Conservation (phyloP, 495 filamentous ascomycete genomes). For the Tuber umbilicatum region DNA sequence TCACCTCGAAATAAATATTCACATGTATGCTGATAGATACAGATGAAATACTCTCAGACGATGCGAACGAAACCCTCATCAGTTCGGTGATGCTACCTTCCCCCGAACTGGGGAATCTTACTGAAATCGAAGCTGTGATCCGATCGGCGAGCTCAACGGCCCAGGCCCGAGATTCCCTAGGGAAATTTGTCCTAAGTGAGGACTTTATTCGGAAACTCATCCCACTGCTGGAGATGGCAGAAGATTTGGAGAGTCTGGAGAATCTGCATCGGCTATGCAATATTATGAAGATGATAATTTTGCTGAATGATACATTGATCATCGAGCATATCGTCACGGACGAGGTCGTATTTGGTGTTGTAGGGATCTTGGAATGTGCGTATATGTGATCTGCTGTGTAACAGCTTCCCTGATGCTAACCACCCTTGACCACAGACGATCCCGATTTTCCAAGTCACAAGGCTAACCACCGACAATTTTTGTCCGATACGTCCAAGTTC, state of each 20-base stretch:
- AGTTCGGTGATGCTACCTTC: constrained; percentile 65
- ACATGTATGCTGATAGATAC: constrained; percentile 12
- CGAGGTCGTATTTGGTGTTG: constrained; percentile 80
- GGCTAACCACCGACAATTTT: constrained; percentile 91
- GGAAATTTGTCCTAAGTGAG: constrained; percentile 74
- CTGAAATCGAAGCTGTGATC: constrained; percentile 75
- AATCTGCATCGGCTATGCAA: constrained; percentile 91
- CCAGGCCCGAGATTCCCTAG: constrained; percentile 75
- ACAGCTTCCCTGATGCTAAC: constrained; percentile 19
- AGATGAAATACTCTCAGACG: constrained; percentile 91
- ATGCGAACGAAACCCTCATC: constrained; percentile 47
- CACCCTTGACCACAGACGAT: constrained; percentile 56
- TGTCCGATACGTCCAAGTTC: constrained; percentile 78
- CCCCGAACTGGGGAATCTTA: constrained; percentile 69
- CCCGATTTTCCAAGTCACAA: constrained; percentile 98
- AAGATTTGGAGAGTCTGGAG: constrained; percentile 77
- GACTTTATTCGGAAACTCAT: constrained; percentile 85
- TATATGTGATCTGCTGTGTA: constrained; percentile 15
- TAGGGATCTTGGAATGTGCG: constrained; percentile 89
- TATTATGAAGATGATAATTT: constrained; percentile 92
- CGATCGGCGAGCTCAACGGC: constrained; percentile 65
- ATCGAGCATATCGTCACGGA: constrained; percentile 92
- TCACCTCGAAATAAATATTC: constrained; percentile 1
- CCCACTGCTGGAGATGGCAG: constrained; percentile 74
- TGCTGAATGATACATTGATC: constrained; percentile 88